These are phyloP conservation scores for Carex cristatella DNA, from an alignment of 176 grass and related monocot genomes.

Conservation along the genomic window DNA sequence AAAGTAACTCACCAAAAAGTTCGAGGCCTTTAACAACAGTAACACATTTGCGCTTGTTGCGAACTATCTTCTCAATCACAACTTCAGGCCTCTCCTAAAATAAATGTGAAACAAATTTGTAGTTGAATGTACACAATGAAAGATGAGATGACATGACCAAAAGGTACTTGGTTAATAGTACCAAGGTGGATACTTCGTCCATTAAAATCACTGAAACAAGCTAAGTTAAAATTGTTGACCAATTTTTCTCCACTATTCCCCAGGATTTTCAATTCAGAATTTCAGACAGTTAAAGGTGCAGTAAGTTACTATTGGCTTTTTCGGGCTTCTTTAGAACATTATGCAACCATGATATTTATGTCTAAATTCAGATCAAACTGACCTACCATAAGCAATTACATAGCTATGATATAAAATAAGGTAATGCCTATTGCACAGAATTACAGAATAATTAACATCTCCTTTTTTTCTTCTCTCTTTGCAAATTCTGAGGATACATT, in stretches of 20 bases:
- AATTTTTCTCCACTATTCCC: not conserved
- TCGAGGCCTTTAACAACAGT: constrained; percentile 98
- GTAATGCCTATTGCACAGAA: not conserved
- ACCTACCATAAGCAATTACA: not conserved
- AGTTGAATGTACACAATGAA: not conserved
- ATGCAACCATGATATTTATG: not conserved
- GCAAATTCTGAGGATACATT: not conserved
- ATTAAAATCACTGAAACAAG: not conserved
- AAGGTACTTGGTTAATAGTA: not conserved
- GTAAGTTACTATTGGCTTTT: not conserved
- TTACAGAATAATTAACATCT: not conserved
- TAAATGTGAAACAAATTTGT: constrained; percentile 2
- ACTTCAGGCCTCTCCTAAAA: constrained; percentile 87
- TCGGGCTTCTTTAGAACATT: not conserved
- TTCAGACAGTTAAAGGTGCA: not conserved
- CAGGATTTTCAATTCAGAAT: not conserved
- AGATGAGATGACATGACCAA: not conserved
- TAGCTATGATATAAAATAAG: not conserved
- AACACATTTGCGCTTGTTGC: constrained; percentile 99
- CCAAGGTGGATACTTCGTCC: too few relatives aligned
- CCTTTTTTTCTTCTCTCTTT: not conserved
- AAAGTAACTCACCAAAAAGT: constrained; percentile 64
- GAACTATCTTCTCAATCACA: constrained; percentile 97
- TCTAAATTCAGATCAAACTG: not conserved
- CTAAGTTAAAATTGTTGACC: not conserved